Conservation (phyloP, 2,329 filamentous ascomycete species). For the Penicillium frequentans region DNA sequence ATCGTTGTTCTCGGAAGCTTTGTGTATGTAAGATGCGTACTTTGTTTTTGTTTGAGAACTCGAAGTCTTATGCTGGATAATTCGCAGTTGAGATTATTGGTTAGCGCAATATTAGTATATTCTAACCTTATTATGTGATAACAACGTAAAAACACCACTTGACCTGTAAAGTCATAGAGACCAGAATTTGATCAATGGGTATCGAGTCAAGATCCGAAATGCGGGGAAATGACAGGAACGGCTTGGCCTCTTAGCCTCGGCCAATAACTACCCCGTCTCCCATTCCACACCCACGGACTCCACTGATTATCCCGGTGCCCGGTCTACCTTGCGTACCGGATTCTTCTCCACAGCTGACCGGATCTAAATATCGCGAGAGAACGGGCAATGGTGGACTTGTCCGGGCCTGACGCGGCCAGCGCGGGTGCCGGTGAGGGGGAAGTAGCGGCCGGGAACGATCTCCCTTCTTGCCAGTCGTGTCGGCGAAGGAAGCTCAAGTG, state of each 20-base stretch:
- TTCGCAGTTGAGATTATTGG: background rate
- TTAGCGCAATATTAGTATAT: too few relatives aligned
- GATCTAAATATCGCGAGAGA: background rate
- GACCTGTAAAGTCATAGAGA: too few relatives aligned
- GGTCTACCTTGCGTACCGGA: background rate
- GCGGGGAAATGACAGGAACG: background rate
- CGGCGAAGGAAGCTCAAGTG: slow-evolving; percentile 6
- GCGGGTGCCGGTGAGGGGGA: background rate
- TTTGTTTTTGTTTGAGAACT: background rate
- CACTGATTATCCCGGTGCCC: background rate
- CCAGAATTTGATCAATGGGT: background rate
- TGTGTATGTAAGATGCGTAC: background rate
- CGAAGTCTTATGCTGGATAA: background rate
- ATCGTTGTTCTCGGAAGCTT: background rate
- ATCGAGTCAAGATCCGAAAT: background rate
- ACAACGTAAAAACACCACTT: too few relatives aligned
- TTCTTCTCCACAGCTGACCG: background rate
- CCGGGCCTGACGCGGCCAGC: background rate
- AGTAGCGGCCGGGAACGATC: background rate
- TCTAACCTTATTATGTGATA: too few relatives aligned
- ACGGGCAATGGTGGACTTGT: background rate
- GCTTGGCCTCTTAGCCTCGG: background rate
- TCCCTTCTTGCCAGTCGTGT: slow-evolving; percentile 4
- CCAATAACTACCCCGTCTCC: background rate
- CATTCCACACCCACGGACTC: background rate